Evolutionary conservation across 1,284 basidiomycete species (phyloP), one percentile per base, ranked within the genome.

Genomic region (Trichosporon faecale): DNA sequence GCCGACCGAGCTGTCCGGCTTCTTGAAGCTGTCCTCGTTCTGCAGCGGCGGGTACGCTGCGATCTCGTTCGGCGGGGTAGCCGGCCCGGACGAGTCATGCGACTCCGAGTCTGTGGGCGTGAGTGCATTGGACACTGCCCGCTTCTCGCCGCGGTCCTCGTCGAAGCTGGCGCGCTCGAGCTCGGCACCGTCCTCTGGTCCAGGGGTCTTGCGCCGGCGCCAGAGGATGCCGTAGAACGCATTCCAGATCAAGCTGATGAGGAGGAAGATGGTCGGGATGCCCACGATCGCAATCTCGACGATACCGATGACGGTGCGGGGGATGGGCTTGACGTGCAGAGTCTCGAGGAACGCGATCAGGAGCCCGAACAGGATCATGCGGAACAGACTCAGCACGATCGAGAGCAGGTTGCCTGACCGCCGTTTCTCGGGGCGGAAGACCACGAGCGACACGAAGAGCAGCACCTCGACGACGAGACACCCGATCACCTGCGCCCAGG

Each of bases 201-300:
- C 31, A 16, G 78, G 74, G n/a, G 76, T 74, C 35, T 76, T 79
- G 69, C 81, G 70, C 33, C 77, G 75, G 49, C 81, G 70, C 79
- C 81, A 84, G 3, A 77, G 70, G 66, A 78, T 78, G 9, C 82
- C 83, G 70, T 83, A 83, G 61, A 77, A 76, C 72, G 66, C 25
- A 79, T 95, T 96, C 57, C 92, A 94, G 67, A 96, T 80, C 1
- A 94, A 90, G 9, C 94, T 94, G 31, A 97, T 87, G 74, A 95
- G 80, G 84, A 98, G 77, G n/a, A 84, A 46, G 9, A 85, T 67
- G 9, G 77, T 77, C 0, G 82, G 80, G 14, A 85, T 73, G 65
- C 82, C 83, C 63, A 82, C 80, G 9, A 83, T 65, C 7, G 78
- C 83, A 40, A 85, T 80, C 64, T 78, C 74, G 44, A 83, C 83